phyloP scores from a whole-genome alignment of 2,329 filamentous ascomycete genomes.

The Paracamarosporium sp. region DNA sequence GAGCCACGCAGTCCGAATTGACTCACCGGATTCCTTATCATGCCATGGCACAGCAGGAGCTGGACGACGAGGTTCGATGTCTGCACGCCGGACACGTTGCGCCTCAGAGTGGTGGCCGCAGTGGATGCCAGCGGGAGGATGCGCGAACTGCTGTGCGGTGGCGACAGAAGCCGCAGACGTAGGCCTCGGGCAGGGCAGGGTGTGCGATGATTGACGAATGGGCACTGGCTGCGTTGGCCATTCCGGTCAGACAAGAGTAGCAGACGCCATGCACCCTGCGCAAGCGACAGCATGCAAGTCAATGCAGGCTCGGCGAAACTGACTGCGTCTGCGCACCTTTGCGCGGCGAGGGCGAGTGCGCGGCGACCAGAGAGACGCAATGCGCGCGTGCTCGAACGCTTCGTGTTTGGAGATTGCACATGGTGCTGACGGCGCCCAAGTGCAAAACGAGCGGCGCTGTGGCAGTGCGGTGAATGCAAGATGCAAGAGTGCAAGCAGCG shows the following conservation, averaged over 20 bases:
- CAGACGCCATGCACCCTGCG: neutral
- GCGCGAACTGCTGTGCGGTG: constrained; percentile 4
- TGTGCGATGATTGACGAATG: constrained; percentile 7
- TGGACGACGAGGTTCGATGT: neutral
- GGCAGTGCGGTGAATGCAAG: neutral
- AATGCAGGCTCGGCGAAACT: neutral
- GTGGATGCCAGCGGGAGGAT: constrained; percentile 2
- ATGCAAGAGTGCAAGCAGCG: neutral
- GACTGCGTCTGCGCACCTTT: neutral
- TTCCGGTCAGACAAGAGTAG: constrained; percentile 6
- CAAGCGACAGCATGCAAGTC: constrained; percentile 1
- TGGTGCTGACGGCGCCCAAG: neutral
- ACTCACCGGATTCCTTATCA: constrained; percentile 19
- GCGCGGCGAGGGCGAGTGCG: neutral
- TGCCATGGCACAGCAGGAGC: neutral
- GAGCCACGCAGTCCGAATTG: constrained; percentile 16
- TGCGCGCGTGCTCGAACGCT: constrained; percentile 3
- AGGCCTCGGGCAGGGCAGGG: constrained; percentile 1
- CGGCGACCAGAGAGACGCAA: neutral
- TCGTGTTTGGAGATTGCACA: constrained; percentile 2
- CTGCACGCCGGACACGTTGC: neutral
- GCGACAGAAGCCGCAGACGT: neutral
- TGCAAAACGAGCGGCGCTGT: neutral
- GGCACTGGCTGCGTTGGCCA: neutral
- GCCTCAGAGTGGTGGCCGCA: neutral